Conservation (phyloP, 345 rosid species). For the rapeseed (Brassica napus) region Da-Ae NC_063439.1:6331501-6332000, state of each 20-base stretch:
- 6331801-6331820: neutral
- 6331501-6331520: constrained; percentile 39
- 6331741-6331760: neutral
- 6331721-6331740: neutral
- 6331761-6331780: neutral
- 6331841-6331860: neutral
- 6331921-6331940: constrained; percentile 9
- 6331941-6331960: neutral
- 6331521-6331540: constrained; percentile 39
- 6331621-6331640: no score
- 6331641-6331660: neutral
- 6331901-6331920: constrained; percentile 1
- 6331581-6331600: constrained; percentile 12
- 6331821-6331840: constrained; percentile 12
- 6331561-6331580: constrained; percentile 36
- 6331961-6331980: neutral
- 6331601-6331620: neutral
- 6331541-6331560: constrained; percentile 49
- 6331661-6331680: neutral
- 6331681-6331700: neutral
- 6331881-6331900: constrained; percentile 7
- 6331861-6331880: neutral
- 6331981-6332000: constrained; percentile 27
- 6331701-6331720: neutral
- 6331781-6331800: neutral